Base-by-base conservation (phyloP, 1,139 yeast species). In the Hansenula sp. region DNA sequence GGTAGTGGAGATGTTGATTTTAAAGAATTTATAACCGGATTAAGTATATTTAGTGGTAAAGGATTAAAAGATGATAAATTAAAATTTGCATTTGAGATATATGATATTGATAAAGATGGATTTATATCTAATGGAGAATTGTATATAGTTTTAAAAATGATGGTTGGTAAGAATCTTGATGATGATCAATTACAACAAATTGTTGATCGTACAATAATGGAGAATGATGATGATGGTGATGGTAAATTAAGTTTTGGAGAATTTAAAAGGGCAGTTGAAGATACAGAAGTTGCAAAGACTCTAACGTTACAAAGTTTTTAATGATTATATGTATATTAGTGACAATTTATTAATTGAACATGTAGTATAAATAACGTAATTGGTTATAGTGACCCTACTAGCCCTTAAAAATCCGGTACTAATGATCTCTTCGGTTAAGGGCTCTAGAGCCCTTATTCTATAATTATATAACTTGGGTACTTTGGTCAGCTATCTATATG, bases 101-200 rank as follows among this genome's bases (percentile, higher is more conserved):
- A 92, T 58, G 99, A 94, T 59, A 89, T 94, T 49, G 99, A 94
- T 62, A 73, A 90, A 41, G 99, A 94, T 60, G 98, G 98, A 0
- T 89, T 61, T 57, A 87, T 94, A 35, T 90, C 97, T 5, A 92
- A 92, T 57, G 98, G 98, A 19, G 99, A 94, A 63, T 66, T 94
- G 44, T 94, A 83, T 57, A 74, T 92, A 37, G 97, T 94, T 34
- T 72, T 94, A 68, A 87, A 92, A 64, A 86, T 88, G 80, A 94
- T 94, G 98, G 98, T 92, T 31, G 98, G 97, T 3, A 83, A 80
- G 54, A 90, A 92, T 56, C 66, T 94, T 44, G 84, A 81, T 48
- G 95, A 87, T 45, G 81, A 77, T 29, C 97, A 92, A 57, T 70
- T 94, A 47, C 99, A 94, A 61, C 98, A 92, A 62, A 78, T 90